phyloP scores from a whole-genome alignment of 441 rosid species.

The Gossypium schwendimanii region DNA sequence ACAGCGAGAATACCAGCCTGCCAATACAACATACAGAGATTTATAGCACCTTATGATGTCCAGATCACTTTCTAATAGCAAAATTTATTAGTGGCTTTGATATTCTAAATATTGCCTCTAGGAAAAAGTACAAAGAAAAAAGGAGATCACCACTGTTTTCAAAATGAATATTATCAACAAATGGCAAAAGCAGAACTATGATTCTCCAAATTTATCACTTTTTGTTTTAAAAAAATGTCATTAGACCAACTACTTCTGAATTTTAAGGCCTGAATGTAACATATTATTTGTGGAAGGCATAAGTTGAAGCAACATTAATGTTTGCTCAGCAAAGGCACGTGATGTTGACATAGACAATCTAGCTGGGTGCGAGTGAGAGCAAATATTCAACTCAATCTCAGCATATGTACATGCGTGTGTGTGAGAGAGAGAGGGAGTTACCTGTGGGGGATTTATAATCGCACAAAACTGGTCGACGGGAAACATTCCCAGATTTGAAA shows the following conservation, averaged over 20 bases:
- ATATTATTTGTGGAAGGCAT: background rate
- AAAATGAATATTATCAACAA: background rate
- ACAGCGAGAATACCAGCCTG: conserved; percentile 96
- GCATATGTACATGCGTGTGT: background rate
- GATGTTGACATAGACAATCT: background rate
- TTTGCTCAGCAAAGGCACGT: background rate
- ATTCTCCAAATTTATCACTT: background rate
- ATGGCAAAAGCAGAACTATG: background rate
- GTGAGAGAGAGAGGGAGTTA: conserved; percentile 24
- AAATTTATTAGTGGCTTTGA: background rate
- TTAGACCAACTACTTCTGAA: background rate
- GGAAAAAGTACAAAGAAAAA: background rate
- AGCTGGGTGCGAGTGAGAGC: background rate
- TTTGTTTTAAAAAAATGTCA: background rate
- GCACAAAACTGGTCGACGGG: conserved; percentile 88
- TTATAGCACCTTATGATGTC: background rate
- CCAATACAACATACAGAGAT: conserved; percentile 14
- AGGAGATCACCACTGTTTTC: background rate
- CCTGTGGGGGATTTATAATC: conserved; percentile 96
- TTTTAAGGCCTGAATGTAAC: background rate
- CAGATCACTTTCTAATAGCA: background rate
- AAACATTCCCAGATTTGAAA: conserved; percentile 98
- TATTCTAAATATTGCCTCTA: background rate
- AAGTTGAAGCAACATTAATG: background rate
- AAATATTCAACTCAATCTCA: background rate